Percentiles rank a stretch among this genome's conserved stretches.
Conservation (phyloP, 1,139 yeast species). For the Debaryomycetaceae sp. region DNA sequence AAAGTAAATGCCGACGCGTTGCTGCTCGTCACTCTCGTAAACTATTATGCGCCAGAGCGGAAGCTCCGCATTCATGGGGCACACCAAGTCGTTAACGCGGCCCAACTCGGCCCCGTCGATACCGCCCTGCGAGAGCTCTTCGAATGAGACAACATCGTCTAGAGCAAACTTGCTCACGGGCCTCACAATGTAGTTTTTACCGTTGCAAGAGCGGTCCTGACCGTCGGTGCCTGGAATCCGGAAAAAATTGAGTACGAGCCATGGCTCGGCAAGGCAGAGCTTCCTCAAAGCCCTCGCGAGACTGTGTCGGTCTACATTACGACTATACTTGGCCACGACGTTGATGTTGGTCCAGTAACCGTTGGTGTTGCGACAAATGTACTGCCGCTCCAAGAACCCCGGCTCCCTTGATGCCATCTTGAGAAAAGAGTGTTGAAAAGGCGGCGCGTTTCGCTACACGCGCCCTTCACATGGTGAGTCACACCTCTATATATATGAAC, state of each 20-base stretch:
- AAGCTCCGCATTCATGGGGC: conserved; percentile 14
- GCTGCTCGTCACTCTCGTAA: conserved; percentile 12
- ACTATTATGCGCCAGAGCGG: conserved; percentile 31
- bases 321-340: conserved; percentile 21
- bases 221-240: conserved; percentile 9
- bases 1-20: conserved; percentile 21
- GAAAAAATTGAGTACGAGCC: conserved; percentile 19
- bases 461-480: too few species aligned
- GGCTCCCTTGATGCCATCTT: conserved; percentile 4
- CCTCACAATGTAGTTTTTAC: conserved; percentile 16
- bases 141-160: conserved; percentile 22
- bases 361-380: conserved; percentile 22
- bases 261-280: conserved; percentile 19
- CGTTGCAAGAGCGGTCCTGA: conserved; percentile 12
- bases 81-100: conserved; percentile 14
- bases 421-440: too few species aligned
- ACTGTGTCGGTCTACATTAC: conserved; percentile 12
- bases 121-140: conserved; percentile 11
- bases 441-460: too few species aligned
- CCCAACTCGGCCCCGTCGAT: conserved; percentile 15
- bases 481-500: too few species aligned
- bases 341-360: conserved; percentile 25
- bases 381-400: conserved; percentile 20
- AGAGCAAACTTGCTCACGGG: conserved; percentile 19
- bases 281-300: conserved; percentile 23